phyloP scores from a whole-genome alignment of 2,329 filamentous ascomycete genomes.

The Neofusicoccum umdonicola region DNA sequence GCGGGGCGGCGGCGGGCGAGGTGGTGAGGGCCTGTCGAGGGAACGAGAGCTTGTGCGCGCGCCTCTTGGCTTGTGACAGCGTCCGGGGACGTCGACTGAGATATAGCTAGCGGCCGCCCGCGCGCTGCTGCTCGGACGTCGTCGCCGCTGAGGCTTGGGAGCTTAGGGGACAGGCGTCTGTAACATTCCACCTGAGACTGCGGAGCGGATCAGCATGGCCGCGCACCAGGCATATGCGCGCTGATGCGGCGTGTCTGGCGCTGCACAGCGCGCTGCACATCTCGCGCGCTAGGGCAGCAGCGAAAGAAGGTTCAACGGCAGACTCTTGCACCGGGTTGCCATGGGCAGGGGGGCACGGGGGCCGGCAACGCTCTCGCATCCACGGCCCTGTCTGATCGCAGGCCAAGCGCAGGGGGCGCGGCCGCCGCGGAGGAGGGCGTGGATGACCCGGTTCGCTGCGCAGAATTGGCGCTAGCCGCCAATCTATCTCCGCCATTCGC shows the following conservation, averaged over 20 bases:
- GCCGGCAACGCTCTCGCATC: conserved; percentile 7
- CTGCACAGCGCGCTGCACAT: conserved; percentile 12
- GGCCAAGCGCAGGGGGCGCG: background rate
- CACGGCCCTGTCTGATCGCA: background rate
- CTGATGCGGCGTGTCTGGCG: conserved; percentile 6
- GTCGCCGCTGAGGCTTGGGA: background rate
- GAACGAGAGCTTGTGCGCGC: background rate
- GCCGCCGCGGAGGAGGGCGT: background rate
- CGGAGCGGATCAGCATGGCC: conserved; percentile 12
- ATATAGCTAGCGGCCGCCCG: background rate
- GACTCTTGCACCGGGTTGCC: conserved; percentile 11
- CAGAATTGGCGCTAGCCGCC: background rate
- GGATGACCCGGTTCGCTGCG: background rate
- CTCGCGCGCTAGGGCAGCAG: conserved; percentile 1
- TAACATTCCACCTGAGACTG: conserved; percentile 14
- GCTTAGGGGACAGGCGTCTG: background rate
- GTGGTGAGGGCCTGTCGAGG: conserved; percentile 2
- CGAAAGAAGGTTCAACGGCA: conserved; percentile 13
- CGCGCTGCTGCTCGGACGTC: background rate
- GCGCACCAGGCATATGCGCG: conserved; percentile 1
- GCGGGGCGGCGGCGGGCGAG: background rate
- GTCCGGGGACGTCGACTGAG: background rate
- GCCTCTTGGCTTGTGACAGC: background rate
- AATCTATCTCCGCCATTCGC: conserved; percentile 2
- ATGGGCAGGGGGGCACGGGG: conserved; percentile 3